These are phyloP conservation scores for Spathaspora boniae DNA, from an alignment of 805 yeast genomes.

Conservation along the genomic window DNA sequence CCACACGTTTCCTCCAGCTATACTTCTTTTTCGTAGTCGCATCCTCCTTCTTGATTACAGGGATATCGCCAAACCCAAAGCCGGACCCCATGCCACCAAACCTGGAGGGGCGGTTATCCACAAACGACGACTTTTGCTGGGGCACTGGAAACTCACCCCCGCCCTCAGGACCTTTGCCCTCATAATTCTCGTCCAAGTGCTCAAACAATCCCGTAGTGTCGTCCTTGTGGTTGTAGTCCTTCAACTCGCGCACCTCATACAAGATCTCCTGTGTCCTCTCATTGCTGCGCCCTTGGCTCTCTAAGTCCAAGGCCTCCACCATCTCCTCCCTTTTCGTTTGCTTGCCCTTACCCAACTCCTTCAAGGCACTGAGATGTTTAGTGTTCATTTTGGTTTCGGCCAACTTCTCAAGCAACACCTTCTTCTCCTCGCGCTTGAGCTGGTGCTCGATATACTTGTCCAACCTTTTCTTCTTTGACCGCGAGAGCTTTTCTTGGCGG, in stretches of 20 bases:
- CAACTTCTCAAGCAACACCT: slow-evolving; percentile 68
- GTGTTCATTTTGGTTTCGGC: slow-evolving; percentile 70
- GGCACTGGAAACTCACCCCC: slow-evolving; percentile 33
- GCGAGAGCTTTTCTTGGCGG: slow-evolving; percentile 64
- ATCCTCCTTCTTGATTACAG: slow-evolving; percentile 37
- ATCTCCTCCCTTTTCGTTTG: slow-evolving; percentile 67
- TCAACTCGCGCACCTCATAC: slow-evolving; percentile 65
- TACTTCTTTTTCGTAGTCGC: slow-evolving; percentile 47
- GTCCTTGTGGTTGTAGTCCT: slow-evolving; percentile 43
- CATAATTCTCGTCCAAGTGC: slow-evolving; percentile 18
- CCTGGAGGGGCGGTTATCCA: slow-evolving; percentile 67
- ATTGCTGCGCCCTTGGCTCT: slow-evolving; percentile 66
- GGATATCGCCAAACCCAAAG: slow-evolving; percentile 60
- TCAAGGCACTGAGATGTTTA: slow-evolving; percentile 63
- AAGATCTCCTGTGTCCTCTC: slow-evolving; percentile 59
- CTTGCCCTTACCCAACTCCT: slow-evolving; percentile 70
- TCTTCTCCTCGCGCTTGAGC: slow-evolving; percentile 82
- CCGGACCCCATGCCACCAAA: slow-evolving; percentile 65
- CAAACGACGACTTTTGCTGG: slow-evolving; percentile 48
- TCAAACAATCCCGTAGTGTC: slow-evolving; percentile 20
- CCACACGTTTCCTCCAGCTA: slow-evolving; percentile 60
- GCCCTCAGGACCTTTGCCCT: slow-evolving; percentile 10
- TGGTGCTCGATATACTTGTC: slow-evolving; percentile 94
- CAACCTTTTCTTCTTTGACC: slow-evolving; percentile 69
- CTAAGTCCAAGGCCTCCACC: slow-evolving; percentile 71